Evolutionary conservation across 768 basidiomycete genomes (phyloP).

Genomic region (Serendipita vermifera): DNA sequence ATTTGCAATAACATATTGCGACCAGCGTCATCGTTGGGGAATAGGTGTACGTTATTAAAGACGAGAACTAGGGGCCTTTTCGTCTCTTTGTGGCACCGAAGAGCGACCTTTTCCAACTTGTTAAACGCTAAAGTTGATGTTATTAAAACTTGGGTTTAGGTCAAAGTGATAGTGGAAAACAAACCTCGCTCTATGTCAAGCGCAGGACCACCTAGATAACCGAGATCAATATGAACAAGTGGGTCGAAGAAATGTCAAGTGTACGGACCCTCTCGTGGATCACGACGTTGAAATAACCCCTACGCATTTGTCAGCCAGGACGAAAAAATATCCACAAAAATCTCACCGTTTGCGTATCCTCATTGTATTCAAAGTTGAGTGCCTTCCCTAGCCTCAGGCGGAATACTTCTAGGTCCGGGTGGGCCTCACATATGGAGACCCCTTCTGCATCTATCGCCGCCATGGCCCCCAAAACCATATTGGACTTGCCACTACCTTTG

Average conservation of each 20-base stretch:
- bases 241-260: constrained; percentile 13
- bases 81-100: constrained; percentile 41
- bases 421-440: constrained; percentile 66
- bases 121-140: constrained; percentile 41
- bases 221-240: constrained; percentile 9
- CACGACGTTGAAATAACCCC: constrained; percentile 65
- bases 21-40: constrained; percentile 66
- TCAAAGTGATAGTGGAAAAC: background rate
- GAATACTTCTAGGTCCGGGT: constrained; percentile 80
- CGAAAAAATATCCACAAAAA: background rate
- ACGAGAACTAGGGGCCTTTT: constrained; percentile 65
- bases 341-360: constrained; percentile 53
- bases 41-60: constrained; percentile 65
- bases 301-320: constrained; percentile 13
- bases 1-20: constrained; percentile 69
- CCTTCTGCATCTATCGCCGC: constrained; percentile 31
- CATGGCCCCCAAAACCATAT: constrained; percentile 79
- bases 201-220: constrained; percentile 46
- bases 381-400: constrained; percentile 74
- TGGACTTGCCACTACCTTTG: constrained; percentile 77
- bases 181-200: constrained; percentile 71
- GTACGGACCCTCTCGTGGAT: constrained; percentile 61
- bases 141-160: background rate
- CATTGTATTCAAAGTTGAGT: constrained; percentile 74
- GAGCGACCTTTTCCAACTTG: constrained; percentile 76